These are phyloP conservation scores for Rhodotorula babjevae DNA, from an alignment of 768 basidiomycete genomes.

Conservation along the genomic window DNA sequence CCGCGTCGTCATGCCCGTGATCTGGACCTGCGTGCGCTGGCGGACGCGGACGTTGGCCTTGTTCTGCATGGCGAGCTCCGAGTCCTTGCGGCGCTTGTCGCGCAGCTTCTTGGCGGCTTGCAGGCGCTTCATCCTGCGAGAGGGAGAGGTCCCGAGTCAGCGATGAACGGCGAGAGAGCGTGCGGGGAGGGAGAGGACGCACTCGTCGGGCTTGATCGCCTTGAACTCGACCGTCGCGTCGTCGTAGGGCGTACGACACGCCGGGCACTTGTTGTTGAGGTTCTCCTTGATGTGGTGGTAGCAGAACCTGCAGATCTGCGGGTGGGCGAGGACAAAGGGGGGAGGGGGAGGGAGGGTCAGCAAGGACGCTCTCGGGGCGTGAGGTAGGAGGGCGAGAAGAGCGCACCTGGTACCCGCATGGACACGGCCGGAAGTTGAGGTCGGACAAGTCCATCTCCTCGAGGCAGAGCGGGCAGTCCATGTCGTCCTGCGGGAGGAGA, in stretches of 20 bases:
- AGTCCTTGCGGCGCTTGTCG: constrained; percentile 93
- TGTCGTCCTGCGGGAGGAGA: constrained; percentile 68
- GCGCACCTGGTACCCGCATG: constrained; percentile 91
- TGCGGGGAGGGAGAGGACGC: constrained; percentile 47
- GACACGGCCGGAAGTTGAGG: constrained; percentile 97
- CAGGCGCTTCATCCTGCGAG: constrained; percentile 77
- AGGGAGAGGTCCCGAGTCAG: not conserved
- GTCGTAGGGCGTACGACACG: constrained; percentile 86
- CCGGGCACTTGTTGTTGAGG: constrained; percentile 91
- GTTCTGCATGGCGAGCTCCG: constrained; percentile 73
- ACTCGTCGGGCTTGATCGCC: constrained; percentile 93
- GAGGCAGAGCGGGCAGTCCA: constrained; percentile 94
- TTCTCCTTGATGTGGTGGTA: constrained; percentile 98
- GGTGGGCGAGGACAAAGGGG: not conserved
- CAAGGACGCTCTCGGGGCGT: no score
- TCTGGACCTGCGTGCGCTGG: constrained; percentile 91
- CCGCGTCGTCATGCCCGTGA: constrained; percentile 86
- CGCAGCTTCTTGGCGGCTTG: constrained; percentile 85
- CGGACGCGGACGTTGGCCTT: constrained; percentile 93
- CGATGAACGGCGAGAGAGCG: not conserved
- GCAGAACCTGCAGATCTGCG: constrained; percentile 94
- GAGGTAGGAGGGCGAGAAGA: constrained; percentile 13
- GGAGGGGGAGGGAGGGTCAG: not conserved
- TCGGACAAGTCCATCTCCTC: constrained; percentile 99
- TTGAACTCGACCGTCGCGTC: constrained; percentile 93